Evolutionary conservation across 345 rosid genomes (phyloP), one percentile per base, ranked within the genome.

Genomic region (Gossypioides kirkii): DNA sequence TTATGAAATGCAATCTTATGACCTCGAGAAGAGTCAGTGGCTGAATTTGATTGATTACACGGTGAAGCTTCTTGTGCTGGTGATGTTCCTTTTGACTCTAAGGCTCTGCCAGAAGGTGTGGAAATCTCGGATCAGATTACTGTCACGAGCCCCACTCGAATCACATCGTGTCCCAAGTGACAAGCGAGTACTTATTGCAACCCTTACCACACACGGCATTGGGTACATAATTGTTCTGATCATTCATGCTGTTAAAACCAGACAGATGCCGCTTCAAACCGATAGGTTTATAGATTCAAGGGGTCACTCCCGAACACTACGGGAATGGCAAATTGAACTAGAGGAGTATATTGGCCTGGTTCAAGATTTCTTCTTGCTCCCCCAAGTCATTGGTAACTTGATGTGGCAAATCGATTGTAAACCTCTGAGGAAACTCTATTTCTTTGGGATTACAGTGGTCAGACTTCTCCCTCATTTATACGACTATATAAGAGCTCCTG

Each of bases 351-450:
- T 87, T 11, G 98, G 98, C 79, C 91, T 93, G 49, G 85, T 82
- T 73, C 98, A 93, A 78, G 98, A 93, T 73, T 85, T 91, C 69
- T 93, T 88, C 87, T 85, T 93, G 82, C 91, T 93, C 3, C 98
- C 98, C 68, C 98, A 93, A 79, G 87, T 93, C 22, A 85, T 91
- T 25, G 92, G 89, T 47, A 89, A 89, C 73, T 63, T 87, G 18
- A 28, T 88, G 14, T 93, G 98, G 98, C 91, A 88, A 75, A 81
- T 87, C 2, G 86, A 91, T 67, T 79, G 52, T 58, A 80, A 82
- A 81, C 91, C 98, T 11, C 82, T 93, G 26, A 60, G 87, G 78
- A 86, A 85, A 72, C 84, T 84, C 18, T 93, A 93, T 71, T 89
- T 80, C 72, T 69, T 87, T 0, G 97, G 98, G 23, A 81, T 89